phyloP scores from a whole-genome alignment of 129 eudicot species.

The Heracleum sosnowskyi region DNA sequence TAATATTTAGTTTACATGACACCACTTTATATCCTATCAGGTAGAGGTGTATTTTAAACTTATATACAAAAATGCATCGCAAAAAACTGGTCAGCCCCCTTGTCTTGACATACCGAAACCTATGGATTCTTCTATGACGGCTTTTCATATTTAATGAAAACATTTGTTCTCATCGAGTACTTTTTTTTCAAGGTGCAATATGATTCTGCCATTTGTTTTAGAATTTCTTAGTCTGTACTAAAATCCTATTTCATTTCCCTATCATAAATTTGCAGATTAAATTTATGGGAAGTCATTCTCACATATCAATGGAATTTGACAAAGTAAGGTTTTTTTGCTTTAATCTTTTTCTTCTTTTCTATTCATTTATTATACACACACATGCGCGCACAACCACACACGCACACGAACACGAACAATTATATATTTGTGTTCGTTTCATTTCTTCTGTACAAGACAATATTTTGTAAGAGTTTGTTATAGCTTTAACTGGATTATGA shows the following conservation, averaged over 20 bases:
- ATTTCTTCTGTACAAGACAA: not conserved
- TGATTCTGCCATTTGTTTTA: not conserved
- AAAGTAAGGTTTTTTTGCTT: slow-evolving; percentile 32
- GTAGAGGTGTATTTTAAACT: not conserved
- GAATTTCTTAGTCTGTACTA: not conserved
- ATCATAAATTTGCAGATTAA: slow-evolving; percentile 33
- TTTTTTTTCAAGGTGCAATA: slow-evolving; percentile 9
- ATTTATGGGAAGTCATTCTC: slow-evolving; percentile 86
- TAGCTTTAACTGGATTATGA: not conserved
- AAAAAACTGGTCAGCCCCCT: not conserved
- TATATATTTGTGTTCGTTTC: not conserved
- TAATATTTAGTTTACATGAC: not conserved
- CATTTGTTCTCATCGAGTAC: not conserved
- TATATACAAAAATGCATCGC: not conserved
- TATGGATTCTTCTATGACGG: not conserved
- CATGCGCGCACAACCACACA: no score
- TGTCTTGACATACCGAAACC: not conserved
- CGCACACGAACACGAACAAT: not conserved
- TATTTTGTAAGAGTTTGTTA: not conserved
- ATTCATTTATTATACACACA: not conserved
- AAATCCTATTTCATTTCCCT: not conserved
- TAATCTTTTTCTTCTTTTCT: not conserved
- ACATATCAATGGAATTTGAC: slow-evolving; percentile 78
- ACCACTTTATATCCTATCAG: not conserved
- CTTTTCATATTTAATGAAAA: not conserved